Percentiles rank a stretch among this genome's conserved stretches.
Evolutionary conservation across 2,329 filamentous ascomycete species (phyloP).

Genomic region (Blumeriella jaapii): DNA sequence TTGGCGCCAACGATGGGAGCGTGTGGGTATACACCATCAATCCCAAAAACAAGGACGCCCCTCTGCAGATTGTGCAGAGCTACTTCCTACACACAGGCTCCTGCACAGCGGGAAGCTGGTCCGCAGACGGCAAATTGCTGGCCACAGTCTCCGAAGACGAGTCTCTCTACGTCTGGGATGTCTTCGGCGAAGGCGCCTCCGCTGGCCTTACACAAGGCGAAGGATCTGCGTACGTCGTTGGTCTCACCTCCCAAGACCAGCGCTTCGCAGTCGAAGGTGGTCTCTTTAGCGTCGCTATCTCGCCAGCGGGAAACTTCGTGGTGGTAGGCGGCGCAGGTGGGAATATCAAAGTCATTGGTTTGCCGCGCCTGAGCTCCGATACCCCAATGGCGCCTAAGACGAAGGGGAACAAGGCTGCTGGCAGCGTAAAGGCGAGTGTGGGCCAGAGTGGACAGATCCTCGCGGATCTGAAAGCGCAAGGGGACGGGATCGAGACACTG

Average conservation of each 20-base stretch:
- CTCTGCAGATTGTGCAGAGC: slow-evolving; percentile 74
- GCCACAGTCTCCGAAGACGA: slow-evolving; percentile 84
- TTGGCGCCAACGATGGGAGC: slow-evolving; percentile 82
- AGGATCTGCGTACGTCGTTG: slow-evolving; percentile 56
- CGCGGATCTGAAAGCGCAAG: slow-evolving; percentile 70
- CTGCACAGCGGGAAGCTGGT: slow-evolving; percentile 87
- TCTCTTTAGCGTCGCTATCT: slow-evolving; percentile 75
- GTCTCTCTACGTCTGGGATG: slow-evolving; percentile 82
- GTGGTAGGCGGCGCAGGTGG: slow-evolving; percentile 84
- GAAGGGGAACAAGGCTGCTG: no score
- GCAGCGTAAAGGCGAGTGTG: slow-evolving; percentile 27
- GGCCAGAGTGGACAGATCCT: slow-evolving; percentile 62
- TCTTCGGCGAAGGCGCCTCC: slow-evolving; percentile 28
- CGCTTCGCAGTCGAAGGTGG: slow-evolving; percentile 88
- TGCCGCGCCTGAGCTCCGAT: slow-evolving; percentile 47
- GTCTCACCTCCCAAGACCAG: slow-evolving; percentile 70
- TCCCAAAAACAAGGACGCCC: slow-evolving; percentile 43
- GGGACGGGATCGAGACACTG: slow-evolving; percentile 68
- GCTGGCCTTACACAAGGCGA: slow-evolving; percentile 44
- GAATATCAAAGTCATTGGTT: slow-evolving; percentile 70
- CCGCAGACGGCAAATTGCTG: slow-evolving; percentile 72
- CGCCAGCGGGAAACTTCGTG: slow-evolving; percentile 66
- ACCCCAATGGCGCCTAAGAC: slow-evolving; percentile 17
- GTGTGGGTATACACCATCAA: slow-evolving; percentile 95
- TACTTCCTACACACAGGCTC: slow-evolving; percentile 83